A percentile compares a stretch with the other conserved stretches of the same genome.
phyloP scores from a whole-genome alignment of 2,329 filamentous ascomycete species.

The Xylaria sp. region DNA sequence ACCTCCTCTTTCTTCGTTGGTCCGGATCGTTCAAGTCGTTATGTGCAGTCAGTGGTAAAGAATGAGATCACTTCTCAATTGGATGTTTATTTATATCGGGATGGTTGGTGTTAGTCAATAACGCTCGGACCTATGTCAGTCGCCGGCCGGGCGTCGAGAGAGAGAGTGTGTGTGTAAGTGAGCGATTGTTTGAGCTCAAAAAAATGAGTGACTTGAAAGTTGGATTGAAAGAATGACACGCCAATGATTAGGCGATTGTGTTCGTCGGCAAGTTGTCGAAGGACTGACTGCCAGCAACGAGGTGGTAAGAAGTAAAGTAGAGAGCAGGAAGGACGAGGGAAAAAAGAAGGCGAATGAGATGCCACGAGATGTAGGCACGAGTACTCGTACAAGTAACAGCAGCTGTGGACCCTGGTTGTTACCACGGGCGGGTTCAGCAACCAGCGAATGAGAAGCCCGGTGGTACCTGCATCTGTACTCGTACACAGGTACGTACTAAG shows the following conservation, averaged over 20 bases:
- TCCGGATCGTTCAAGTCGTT: conserved; percentile 13
- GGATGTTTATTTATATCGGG: background rate
- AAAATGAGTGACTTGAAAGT: conserved; percentile 40
- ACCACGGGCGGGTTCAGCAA: conserved; percentile 21
- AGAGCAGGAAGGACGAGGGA: conserved; percentile 28
- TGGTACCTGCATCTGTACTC: conserved; percentile 8
- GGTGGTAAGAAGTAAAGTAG: conserved; percentile 19
- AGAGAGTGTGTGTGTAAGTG: conserved; percentile 22
- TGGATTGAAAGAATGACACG: conserved; percentile 50
- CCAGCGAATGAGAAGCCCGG: conserved; percentile 30
- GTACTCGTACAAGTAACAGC: background rate
- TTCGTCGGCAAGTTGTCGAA: conserved; percentile 35
- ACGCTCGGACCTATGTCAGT: conserved; percentile 16
- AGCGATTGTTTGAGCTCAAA: conserved; percentile 8
- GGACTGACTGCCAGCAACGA: conserved; percentile 26
- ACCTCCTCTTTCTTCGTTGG: conserved; percentile 10
- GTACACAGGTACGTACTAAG: conserved; percentile 13
- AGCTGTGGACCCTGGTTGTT: conserved; percentile 1
- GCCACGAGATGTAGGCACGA: conserved; percentile 11
- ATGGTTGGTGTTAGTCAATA: background rate
- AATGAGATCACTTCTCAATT: background rate
- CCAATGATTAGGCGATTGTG: conserved; percentile 44
- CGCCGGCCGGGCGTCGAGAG: conserved; percentile 23
- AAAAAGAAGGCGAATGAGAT: conserved; percentile 23
- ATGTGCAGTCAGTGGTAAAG: conserved; percentile 5